These are phyloP conservation scores for Eutrema japonicum DNA, from an alignment of 345 rosid species.

Conservation along the genomic window DNA sequence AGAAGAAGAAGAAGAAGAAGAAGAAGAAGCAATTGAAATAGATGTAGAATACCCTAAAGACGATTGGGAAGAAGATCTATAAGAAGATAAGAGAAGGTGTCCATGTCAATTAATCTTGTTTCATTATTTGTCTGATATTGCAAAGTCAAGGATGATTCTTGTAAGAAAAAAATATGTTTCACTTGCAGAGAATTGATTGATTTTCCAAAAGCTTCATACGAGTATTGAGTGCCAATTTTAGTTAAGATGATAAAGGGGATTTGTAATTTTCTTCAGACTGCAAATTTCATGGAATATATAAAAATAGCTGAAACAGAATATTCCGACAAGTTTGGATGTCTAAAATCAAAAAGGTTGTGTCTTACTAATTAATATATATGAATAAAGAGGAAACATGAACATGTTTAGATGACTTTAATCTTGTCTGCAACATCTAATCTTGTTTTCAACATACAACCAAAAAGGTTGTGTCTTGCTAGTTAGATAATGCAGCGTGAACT, in stretches of 20 bases:
- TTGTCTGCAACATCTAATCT: neutral
- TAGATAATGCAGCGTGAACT: too few species aligned
- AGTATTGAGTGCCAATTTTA: too few species aligned
- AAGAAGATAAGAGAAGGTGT: neutral
- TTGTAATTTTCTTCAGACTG: too few species aligned
- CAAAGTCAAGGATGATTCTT: too few species aligned
- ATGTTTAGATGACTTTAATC: neutral
- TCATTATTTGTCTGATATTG: neutral
- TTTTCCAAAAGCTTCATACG: too few species aligned
- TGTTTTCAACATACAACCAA: slow-evolving; percentile 6
- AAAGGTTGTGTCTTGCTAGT: neutral
- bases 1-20: neutral
- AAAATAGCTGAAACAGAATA: neutral
- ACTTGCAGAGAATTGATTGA: too few species aligned
- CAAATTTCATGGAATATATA: too few species aligned
- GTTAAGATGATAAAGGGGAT: too few species aligned
- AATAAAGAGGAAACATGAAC: neutral
- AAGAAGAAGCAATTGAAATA: neutral
- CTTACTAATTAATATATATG: neutral
- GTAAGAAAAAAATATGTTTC: too few species aligned
- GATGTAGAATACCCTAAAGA: too few species aligned
- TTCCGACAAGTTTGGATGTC: slow-evolving; percentile 1
- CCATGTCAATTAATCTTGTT: slow-evolving; percentile 8
- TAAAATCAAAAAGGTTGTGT: neutral
- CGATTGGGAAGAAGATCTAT: too few species aligned